Conservation (phyloP, 257 asterid genomes). For the Fraxinus anomala region DNA sequence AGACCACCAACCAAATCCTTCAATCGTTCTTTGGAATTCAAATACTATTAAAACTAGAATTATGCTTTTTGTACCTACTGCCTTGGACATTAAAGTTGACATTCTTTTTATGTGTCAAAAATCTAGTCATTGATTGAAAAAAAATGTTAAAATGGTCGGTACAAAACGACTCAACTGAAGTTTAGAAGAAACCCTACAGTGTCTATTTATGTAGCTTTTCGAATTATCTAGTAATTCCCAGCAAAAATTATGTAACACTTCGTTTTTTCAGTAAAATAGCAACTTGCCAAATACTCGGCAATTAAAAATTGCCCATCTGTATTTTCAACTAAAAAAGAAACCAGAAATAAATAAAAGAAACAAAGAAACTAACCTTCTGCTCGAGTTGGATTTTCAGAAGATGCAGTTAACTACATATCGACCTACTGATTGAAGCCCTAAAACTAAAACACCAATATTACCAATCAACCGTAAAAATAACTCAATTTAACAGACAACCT, state of each 20-base stretch:
- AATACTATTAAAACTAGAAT: too few relatives aligned
- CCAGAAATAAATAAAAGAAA: background rate
- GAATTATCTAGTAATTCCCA: background rate
- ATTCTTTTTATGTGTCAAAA: too few relatives aligned
- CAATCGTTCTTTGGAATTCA: too few relatives aligned
- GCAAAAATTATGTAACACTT: background rate
- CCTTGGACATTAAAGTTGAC: too few relatives aligned
- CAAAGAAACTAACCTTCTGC: constrained; percentile 36
- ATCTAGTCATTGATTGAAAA: too few relatives aligned
- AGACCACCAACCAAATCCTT: too few relatives aligned
- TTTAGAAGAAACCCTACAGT: too few relatives aligned
- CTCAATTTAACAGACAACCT: background rate
- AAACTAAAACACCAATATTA: background rate
- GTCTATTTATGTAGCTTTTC: background rate
- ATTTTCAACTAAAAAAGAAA: constrained; percentile 10
- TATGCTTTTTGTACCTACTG: too few relatives aligned
- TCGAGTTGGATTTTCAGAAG: constrained; percentile 40
- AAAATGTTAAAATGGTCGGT: too few relatives aligned
- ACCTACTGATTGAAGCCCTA: constrained; percentile 41
- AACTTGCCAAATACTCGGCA: background rate
- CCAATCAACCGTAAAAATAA: constrained; percentile 7
- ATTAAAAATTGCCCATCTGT: background rate
- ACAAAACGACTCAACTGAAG: background rate
- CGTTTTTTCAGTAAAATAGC: background rate
- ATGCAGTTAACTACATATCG: constrained; percentile 26